Percentiles rank a stretch among this genome's conserved stretches.
Conservation (phyloP, 805 yeast genomes). For the Ogataea pilisensis region DNA sequence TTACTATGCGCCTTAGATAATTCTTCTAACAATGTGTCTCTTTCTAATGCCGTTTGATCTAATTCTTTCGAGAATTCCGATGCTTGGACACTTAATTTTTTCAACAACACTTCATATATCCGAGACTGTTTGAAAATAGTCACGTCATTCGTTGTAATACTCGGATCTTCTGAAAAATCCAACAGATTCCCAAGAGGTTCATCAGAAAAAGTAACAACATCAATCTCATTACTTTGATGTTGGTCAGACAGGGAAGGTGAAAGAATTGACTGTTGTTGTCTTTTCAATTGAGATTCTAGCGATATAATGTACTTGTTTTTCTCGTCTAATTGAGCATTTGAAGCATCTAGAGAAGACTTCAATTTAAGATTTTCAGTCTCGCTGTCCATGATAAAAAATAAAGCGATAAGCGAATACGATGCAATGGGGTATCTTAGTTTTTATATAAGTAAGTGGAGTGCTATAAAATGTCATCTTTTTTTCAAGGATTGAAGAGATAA, state of each 20-base stretch:
- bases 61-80: background rate
- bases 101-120: too few relatives aligned
- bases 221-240: background rate
- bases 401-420: too few relatives aligned
- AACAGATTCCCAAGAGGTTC: background rate
- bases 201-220: background rate
- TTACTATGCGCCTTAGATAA: background rate
- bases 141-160: too few relatives aligned
- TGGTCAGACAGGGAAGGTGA: background rate
- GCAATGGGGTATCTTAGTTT: too few relatives aligned
- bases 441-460: too few relatives aligned
- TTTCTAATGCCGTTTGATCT: background rate
- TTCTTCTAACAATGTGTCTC: background rate
- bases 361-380: background rate
- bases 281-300: background rate
- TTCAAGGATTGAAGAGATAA: too few relatives aligned
- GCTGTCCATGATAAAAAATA: background rate
- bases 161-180: too few relatives aligned
- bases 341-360: slow-evolving; percentile 1
- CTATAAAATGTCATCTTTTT: too few relatives aligned
- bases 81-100: background rate
- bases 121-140: too few relatives aligned
- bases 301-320: slow-evolving; percentile 4
- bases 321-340: slow-evolving; percentile 3
- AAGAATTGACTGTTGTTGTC: too few relatives aligned